Evolutionary conservation across 441 rosid genomes (phyloP).

Genomic region (Pelargonium myrrhifolium): DNA sequence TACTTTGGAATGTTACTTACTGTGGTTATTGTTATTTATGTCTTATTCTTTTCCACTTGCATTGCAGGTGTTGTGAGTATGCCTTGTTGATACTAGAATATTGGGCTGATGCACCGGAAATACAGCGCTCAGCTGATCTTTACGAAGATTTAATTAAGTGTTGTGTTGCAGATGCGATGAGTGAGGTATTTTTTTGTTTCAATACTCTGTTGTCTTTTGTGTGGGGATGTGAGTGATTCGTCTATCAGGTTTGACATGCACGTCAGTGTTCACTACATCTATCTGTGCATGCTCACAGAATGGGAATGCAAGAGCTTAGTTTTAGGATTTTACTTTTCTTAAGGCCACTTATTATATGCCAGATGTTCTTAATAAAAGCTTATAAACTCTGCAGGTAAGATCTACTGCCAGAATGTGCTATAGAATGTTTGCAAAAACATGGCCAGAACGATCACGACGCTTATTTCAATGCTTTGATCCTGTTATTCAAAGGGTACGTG

Average conservation of each 20-base stretch:
- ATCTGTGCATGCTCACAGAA: not conserved
- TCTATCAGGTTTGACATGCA: not conserved
- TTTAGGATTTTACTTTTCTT: not conserved
- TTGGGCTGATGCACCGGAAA: slow-evolving; percentile 97
- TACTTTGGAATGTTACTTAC: slow-evolving; percentile 9
- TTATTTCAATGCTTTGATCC: slow-evolving; percentile 85
- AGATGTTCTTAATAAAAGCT: slow-evolving; percentile 1
- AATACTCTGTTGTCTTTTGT: slow-evolving; percentile 7
- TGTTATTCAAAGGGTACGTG: slow-evolving; percentile 84
- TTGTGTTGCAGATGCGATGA: slow-evolving; percentile 98
- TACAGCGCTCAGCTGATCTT: slow-evolving; percentile 78
- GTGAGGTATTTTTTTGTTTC: slow-evolving; percentile 59
- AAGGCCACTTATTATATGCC: not conserved
- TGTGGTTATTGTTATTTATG: slow-evolving; percentile 9
- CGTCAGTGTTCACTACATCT: not conserved
- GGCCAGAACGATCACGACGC: slow-evolving; percentile 96
- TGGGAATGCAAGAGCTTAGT: not conserved
- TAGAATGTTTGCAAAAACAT: slow-evolving; percentile 91
- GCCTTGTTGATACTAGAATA: slow-evolving; percentile 80
- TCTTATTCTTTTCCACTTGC: slow-evolving; percentile 11
- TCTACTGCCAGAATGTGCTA: slow-evolving; percentile 98
- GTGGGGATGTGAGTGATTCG: not conserved
- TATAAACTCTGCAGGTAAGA: slow-evolving; percentile 70
- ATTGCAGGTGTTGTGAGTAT: slow-evolving; percentile 88
- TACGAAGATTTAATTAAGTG: slow-evolving; percentile 86